These are phyloP conservation scores for Dipteronia sinensis DNA, from an alignment of 345 rosid species.

Conservation along the genomic window DNA sequence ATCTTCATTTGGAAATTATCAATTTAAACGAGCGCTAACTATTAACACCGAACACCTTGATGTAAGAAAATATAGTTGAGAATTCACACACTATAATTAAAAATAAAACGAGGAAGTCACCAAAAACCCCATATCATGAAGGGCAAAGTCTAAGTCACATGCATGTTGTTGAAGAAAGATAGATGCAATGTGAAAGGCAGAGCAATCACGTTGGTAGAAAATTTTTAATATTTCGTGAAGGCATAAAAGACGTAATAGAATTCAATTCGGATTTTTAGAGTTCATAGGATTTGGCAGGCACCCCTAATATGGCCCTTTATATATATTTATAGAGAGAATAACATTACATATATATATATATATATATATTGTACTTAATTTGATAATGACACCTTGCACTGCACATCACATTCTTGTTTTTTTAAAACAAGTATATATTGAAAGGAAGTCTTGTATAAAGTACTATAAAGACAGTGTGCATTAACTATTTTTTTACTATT, in stretches of 20 bases:
- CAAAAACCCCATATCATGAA: background rate
- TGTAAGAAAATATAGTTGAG: background rate
- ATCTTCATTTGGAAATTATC: too few relatives aligned
- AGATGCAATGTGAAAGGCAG: constrained; percentile 10
- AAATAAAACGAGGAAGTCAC: background rate
- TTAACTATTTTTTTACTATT: background rate
- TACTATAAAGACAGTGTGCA: background rate
- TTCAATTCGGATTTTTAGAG: constrained; percentile 26
- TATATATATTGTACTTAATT: too few relatives aligned
- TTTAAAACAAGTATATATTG: too few relatives aligned
- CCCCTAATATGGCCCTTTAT: background rate
- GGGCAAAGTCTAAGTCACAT: constrained; percentile 2
- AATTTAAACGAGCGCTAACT: too few relatives aligned
- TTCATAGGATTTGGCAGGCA: constrained; percentile 18
- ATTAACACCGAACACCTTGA: too few relatives aligned
- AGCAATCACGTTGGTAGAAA: background rate
- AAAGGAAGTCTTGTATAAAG: too few relatives aligned
- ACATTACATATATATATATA: too few relatives aligned
- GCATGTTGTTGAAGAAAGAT: background rate
- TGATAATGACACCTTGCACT: constrained; percentile 11
- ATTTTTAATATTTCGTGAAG: constrained; percentile 24
- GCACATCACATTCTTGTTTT: background rate
- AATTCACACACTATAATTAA: background rate
- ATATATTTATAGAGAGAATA: background rate
- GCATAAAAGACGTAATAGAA: constrained; percentile 27